Evolutionary conservation across 2,329 filamentous ascomycete species (phyloP), one percentile per base, ranked within the genome.

Genomic region (Chrysosphaeria jannelii): DNA sequence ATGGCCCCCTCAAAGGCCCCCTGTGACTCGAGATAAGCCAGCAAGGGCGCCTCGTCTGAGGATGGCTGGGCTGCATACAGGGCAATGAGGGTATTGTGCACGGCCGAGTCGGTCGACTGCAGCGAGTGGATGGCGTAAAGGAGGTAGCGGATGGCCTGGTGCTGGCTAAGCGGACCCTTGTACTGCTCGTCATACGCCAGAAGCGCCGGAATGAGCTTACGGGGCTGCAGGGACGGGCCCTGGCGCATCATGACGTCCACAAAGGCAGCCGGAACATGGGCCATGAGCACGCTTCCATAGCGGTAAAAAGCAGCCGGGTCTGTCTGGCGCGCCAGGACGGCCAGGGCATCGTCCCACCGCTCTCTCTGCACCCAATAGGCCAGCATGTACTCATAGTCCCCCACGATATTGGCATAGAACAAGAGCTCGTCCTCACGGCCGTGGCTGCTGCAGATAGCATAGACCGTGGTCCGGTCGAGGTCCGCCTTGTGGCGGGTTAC

Each of bases 321-420:
- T 5, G 68, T 89, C 45, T 97, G 85, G 42, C 72, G 78, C 47
- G 91, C 89, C 24, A 97, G 53, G 19, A 93, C 78, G 26, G 63
- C 60, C 32, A 97, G 51, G 3, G 78, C 76, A 35, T 91, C 78
- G 4, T 51, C 47, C 85, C 85, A 97, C 34, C 74, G 63, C 45
- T 93, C 85, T 28, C 81, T 60, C 43, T 93, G 85, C 10, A 93
- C 70, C 85, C 85, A 97, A 44, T 97, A 97, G 7, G 75, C 74
- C 9, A 97, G 50, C 12, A 93, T 78, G 38, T 89, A 97, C 40
- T 88, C 75, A 46, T 85, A 78, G 42, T 97, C 85, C 35, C 81
- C 71, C 22, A 88, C 57, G 5, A 71, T 63, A 28, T 70, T 85
- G 11, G 85, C 85, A 45, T 79, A 97, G 45, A 67, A 85, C 0